Conservation (phyloP, 352 stramenopile genomes). For the Phytopythium oedochilum region DNA sequence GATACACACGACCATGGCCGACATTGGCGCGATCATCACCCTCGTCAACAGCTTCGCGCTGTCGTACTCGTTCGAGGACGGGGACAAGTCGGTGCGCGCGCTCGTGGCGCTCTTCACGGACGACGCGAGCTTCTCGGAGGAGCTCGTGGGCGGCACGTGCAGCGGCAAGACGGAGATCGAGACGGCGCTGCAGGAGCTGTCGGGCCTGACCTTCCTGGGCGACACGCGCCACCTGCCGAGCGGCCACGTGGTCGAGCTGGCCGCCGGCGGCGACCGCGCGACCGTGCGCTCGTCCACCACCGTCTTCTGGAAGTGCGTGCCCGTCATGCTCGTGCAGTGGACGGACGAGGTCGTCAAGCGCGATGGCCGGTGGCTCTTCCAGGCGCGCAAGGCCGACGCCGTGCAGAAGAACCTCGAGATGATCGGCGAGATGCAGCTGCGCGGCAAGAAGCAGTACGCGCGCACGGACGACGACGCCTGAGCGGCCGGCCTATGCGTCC, state of each 20-base stretch:
- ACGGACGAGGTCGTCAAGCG: conserved; percentile 69
- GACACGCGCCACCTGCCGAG: conserved; percentile 80
- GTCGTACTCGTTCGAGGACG: conserved; percentile 73
- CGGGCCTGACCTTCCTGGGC: conserved; percentile 71
- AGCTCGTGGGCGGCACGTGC: conserved; percentile 71
- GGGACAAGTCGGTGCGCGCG: conserved; percentile 60
- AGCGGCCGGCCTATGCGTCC: neutral
- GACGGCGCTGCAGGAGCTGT: conserved; percentile 58
- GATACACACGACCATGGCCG: conserved; percentile 34
- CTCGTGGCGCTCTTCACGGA: conserved; percentile 67
- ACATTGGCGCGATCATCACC: conserved; percentile 76
- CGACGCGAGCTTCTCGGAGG: conserved; percentile 69
- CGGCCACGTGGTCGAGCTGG: conserved; percentile 71
- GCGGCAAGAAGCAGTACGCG: conserved; percentile 86
- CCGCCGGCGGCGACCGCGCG: conserved; percentile 37
- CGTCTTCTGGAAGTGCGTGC: conserved; percentile 85
- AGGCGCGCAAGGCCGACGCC: conserved; percentile 58
- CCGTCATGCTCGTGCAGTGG: conserved; percentile 82
- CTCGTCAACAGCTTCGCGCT: conserved; percentile 82
- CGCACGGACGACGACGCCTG: conserved; percentile 52
- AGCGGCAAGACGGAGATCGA: conserved; percentile 67
- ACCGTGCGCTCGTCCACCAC: conserved; percentile 58
- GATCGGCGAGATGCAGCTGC: conserved; percentile 86
- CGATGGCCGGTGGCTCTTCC: conserved; percentile 73
- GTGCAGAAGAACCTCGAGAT: conserved; percentile 89